Evolutionary conservation across 2,329 filamentous ascomycete genomes (phyloP).

Genomic region (Lachnellula occidentalis): DNA sequence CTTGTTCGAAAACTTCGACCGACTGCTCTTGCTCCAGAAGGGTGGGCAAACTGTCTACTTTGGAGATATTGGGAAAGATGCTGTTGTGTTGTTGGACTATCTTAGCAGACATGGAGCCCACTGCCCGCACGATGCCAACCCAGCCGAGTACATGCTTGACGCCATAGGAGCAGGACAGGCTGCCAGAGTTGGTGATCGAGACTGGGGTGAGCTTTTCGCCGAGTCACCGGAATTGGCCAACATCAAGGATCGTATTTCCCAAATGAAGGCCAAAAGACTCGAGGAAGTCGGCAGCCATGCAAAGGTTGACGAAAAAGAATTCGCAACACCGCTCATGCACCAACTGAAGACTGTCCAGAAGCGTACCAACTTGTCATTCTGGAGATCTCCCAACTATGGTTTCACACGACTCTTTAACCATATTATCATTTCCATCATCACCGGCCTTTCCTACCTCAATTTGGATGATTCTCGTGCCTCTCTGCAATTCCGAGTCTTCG

Average conservation of each 20-base stretch:
- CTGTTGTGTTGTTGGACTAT: slow-evolving; percentile 48
- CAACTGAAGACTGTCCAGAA: slow-evolving; percentile 71
- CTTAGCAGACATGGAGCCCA: slow-evolving; percentile 41
- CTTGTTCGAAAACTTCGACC: slow-evolving; percentile 65
- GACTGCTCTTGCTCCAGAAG: slow-evolving; percentile 55
- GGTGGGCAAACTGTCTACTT: slow-evolving; percentile 65
- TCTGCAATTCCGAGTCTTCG: slow-evolving; percentile 80
- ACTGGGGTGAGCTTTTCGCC: slow-evolving; percentile 59
- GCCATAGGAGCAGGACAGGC: slow-evolving; percentile 60
- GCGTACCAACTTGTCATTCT: slow-evolving; percentile 73
- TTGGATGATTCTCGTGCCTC: slow-evolving; percentile 70
- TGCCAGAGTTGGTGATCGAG: slow-evolving; percentile 54
- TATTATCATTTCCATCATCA: slow-evolving; percentile 69
- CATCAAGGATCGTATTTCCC: slow-evolving; percentile 49
- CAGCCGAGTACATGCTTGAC: slow-evolving; percentile 52
- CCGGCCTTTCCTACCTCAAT: slow-evolving; percentile 73
- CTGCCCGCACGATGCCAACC: slow-evolving; percentile 48
- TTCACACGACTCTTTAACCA: slow-evolving; percentile 87
- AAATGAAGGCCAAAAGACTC: slow-evolving; percentile 48
- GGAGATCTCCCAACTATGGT: slow-evolving; percentile 82
- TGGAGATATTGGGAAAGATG: slow-evolving; percentile 60
- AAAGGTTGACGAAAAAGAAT: slow-evolving; percentile 59
- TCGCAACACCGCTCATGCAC: slow-evolving; percentile 71
- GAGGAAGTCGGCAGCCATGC: slow-evolving; percentile 36
- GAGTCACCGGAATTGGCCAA: slow-evolving; percentile 52